Conservation (phyloP, 176 grass and related monocot genomes). For the Thalia dealbata region DNA sequence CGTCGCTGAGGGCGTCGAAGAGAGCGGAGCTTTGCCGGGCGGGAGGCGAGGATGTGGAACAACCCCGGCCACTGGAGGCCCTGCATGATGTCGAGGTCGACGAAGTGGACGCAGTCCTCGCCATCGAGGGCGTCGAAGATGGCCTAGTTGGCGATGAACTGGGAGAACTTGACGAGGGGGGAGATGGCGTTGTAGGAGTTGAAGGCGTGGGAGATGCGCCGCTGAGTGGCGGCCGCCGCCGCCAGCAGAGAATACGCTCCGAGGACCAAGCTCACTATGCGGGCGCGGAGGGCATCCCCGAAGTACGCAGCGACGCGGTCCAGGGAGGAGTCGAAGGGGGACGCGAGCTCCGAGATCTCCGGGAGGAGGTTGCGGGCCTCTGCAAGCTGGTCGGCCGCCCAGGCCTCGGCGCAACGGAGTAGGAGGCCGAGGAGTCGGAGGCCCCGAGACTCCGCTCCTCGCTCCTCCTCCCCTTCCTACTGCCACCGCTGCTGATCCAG, state of each 20-base stretch:
- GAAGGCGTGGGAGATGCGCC: slow-evolving; percentile 56
- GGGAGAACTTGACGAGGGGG: no score
- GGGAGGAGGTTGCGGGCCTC: slow-evolving; percentile 65
- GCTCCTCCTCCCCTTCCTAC: neutral
- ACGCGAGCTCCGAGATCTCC: slow-evolving; percentile 73
- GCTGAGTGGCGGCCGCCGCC: slow-evolving; percentile 23
- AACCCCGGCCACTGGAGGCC: no score
- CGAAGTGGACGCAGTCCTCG: no score
- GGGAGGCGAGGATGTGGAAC: no score
- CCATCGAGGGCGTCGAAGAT: no score
- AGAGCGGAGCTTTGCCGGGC: no score
- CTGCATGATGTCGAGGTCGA: no score
- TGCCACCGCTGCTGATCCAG: no score
- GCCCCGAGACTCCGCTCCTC: slow-evolving; percentile 31
- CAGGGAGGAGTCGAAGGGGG: slow-evolving; percentile 65
- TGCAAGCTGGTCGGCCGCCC: slow-evolving; percentile 39
- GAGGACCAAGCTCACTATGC: no score
- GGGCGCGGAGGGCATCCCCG: slow-evolving; percentile 73
- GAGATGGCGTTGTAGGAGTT: no score
- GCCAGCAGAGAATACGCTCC: slow-evolving; percentile 57
- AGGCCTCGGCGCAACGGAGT: slow-evolving; percentile 67
- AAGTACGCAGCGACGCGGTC: slow-evolving; percentile 87
- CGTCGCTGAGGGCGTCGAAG: no score
- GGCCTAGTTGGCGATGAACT: no score
- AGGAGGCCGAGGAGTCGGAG: slow-evolving; percentile 54